Evolutionary conservation across 1,284 basidiomycete species (phyloP), one percentile per base, ranked within the genome.

Genomic region (Cutaneotrichosporon arboriforme): DNA sequence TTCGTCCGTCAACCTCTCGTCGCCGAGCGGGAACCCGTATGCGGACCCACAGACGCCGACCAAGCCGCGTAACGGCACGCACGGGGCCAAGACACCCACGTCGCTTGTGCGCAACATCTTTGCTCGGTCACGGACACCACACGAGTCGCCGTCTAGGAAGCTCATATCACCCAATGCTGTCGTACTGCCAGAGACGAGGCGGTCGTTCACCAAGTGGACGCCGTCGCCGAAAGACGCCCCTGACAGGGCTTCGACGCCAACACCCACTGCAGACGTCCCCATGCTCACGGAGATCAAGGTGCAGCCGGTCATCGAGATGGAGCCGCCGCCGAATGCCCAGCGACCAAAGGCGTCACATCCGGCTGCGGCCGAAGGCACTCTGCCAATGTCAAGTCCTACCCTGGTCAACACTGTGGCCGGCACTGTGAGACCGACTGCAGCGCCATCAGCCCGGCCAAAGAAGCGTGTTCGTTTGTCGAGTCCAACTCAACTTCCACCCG

Each of bases 91-190:
- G 4, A 69, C 70, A 0, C 69, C 70, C 0, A 64, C 59, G 1
- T 67, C 69, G 1, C 61, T 73, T 3, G 63, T 70, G 18, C 65
- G 70, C 1, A 71, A 67, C 45, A 46, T 70, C 7, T 73, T 73
- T 42, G 64, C 70, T 46, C 57, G 63, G 10, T 51, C 46, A 1
- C 53, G 47, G 2, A 26, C 22, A 1, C 65, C 63, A 1, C 39
- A 62, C n/a, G 39, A 56, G 2, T 55, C 61, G 15, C 64, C 60
- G 1, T 47, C 55, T 2, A 62, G 55, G 51, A 46, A 48, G 8
- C 26, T 20, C 4, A 13, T 45, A 9, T 44, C 46, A 13, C 45
- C 46, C n/a, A 65, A 67, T 23, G 58, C 63, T 0, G 56, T 73
- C 21, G 58, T 70, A 15, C 59, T 73, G 1, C 62, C 66, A 0